Conservation (phyloP, 352 stramenopile species). For the Phytophthora fragariaefolia region DNA sequence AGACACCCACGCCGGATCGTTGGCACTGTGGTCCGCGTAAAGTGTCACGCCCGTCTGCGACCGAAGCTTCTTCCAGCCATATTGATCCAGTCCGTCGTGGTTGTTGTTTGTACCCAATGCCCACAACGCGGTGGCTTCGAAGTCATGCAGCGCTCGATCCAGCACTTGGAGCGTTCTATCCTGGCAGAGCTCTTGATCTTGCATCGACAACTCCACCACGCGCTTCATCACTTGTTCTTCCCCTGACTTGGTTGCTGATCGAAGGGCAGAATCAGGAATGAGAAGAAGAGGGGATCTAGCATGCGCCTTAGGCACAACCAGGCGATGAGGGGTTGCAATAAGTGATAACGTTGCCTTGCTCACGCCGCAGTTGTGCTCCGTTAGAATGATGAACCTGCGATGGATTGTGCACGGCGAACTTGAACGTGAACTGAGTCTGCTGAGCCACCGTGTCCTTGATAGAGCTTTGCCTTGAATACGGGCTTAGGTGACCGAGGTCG, state of each 20-base stretch:
- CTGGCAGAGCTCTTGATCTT: not conserved
- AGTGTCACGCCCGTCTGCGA: not conserved
- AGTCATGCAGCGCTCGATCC: conserved; percentile 1
- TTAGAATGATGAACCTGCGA: no score
- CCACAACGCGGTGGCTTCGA: not conserved
- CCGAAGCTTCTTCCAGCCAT: conserved; percentile 1
- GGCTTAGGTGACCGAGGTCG: no score
- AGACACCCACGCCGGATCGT: not conserved
- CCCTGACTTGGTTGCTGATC: not conserved
- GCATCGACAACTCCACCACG: not conserved
- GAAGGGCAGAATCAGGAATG: not conserved
- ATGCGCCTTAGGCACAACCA: not conserved
- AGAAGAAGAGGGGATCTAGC: not conserved
- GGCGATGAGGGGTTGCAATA: not conserved
- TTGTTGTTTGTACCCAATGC: not conserved
- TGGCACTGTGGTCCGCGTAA: not conserved
- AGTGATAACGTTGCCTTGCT: not conserved
- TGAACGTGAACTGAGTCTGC: no score
- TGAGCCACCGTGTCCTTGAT: no score
- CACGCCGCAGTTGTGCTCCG: no score
- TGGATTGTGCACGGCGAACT: no score
- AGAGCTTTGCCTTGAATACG: no score
- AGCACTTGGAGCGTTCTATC: not conserved
- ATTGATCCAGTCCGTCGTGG: not conserved
- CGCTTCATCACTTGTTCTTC: not conserved